Conservation (phyloP, 2,329 filamentous ascomycete species). For the Xylaria digitata region DNA sequence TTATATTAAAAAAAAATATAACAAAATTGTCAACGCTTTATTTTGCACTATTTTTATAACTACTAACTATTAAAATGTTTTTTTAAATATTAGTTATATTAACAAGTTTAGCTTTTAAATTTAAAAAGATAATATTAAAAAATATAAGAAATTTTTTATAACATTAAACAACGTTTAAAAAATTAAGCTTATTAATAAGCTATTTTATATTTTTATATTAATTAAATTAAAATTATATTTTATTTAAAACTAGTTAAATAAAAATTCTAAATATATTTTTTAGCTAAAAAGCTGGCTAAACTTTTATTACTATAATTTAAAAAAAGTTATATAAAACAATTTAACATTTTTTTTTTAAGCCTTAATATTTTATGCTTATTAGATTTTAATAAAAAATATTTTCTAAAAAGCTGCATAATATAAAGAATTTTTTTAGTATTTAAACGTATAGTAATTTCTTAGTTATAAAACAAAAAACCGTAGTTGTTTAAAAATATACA, state of each 20-base stretch:
- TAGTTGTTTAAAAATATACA: too few relatives aligned
- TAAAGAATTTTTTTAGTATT: too few relatives aligned
- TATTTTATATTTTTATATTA: neutral
- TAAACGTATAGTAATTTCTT: too few relatives aligned
- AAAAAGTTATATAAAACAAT: too few relatives aligned
- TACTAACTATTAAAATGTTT: neutral
- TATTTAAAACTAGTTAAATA: slow-evolving; percentile 3
- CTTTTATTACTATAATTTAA: too few relatives aligned
- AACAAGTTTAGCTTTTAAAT: neutral
- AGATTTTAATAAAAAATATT: too few relatives aligned
- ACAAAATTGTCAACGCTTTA: neutral
- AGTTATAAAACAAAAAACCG: too few relatives aligned
- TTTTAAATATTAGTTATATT: neutral
- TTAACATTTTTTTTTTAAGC: too few relatives aligned
- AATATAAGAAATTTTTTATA: neutral
- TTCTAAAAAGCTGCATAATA: too few relatives aligned
- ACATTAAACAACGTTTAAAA: neutral
- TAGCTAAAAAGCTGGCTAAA: too few relatives aligned
- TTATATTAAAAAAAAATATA: slow-evolving; percentile 1
- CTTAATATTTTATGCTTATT: too few relatives aligned
- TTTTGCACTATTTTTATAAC: neutral
- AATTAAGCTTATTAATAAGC: neutral
- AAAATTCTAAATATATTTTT: neutral
- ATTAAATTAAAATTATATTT: neutral
- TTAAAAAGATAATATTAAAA: neutral